phyloP scores from a whole-genome alignment of 2,329 filamentous ascomycete genomes.

The Fusarium odoratissimum region DNA sequence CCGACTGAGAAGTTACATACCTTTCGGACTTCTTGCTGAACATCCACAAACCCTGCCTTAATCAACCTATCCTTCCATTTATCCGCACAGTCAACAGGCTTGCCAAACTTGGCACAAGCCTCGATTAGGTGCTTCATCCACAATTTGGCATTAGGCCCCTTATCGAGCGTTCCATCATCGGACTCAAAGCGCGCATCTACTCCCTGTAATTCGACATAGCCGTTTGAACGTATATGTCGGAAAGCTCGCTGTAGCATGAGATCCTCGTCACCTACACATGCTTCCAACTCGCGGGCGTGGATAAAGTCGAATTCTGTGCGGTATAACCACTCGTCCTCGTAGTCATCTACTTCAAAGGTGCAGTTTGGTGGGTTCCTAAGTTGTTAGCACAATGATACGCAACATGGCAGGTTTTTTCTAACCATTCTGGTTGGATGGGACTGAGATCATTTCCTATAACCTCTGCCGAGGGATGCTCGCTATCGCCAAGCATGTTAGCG shows the following conservation, averaged over 20 bases:
- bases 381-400: neutral
- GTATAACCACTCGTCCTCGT: conserved; percentile 26
- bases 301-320: conserved; percentile 16
- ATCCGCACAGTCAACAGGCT: conserved; percentile 1
- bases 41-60: conserved; percentile 9
- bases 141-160: neutral
- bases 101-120: conserved; percentile 22
- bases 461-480: conserved; percentile 22
- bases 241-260: neutral
- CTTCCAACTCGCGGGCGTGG: conserved; percentile 23
- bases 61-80: conserved; percentile 12
- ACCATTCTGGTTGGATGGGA: conserved; percentile 31
- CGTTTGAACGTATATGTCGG: neutral
- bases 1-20: neutral
- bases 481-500: neutral
- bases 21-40: conserved; percentile 8
- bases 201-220: conserved; percentile 20
- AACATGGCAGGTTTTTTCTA: neutral
- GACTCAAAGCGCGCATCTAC: conserved; percentile 1
- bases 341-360: conserved; percentile 25
- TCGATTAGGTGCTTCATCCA: conserved; percentile 12
- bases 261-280: conserved; percentile 3
- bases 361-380: conserved; percentile 23
- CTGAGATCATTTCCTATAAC: conserved; percentile 27
- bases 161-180: conserved; percentile 12